Conservation (phyloP, 305 asterid genomes). For the Fraxinus greggii region DNA sequence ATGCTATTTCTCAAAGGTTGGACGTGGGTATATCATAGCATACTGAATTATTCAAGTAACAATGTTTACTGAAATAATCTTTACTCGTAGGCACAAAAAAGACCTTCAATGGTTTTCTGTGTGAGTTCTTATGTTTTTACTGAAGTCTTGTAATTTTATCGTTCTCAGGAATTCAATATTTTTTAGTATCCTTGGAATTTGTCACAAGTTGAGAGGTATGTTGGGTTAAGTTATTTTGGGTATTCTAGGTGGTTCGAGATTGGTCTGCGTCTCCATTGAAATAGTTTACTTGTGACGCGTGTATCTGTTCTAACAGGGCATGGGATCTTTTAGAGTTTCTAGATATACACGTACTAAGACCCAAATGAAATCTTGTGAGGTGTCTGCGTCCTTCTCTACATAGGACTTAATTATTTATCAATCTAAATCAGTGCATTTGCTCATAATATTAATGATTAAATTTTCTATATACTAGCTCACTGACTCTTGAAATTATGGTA, state of each 20-base stretch:
- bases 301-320: not conserved
- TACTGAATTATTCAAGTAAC: not conserved
- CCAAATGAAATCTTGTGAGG: not conserved
- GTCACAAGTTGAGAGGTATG: not conserved
- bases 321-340: not conserved
- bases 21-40: not conserved
- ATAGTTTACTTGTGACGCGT: not conserved
- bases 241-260: not conserved
- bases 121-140: not conserved
- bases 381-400: not conserved
- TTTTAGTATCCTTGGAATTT: not conserved
- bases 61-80: not conserved
- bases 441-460: constrained; percentile 2
- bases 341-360: not conserved
- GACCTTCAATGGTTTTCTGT: not conserved
- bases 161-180: not conserved
- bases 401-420: not conserved
- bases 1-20: not conserved
- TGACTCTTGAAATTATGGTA: constrained; percentile 24
- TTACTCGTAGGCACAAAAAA: not conserved
- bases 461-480: constrained; percentile 17
- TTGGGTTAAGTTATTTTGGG: not conserved
- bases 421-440: not conserved
- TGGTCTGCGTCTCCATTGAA: not conserved
- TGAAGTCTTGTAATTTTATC: not conserved